Conservation (phyloP, 1,139 yeast species). For the Pichia sp. region DNA sequence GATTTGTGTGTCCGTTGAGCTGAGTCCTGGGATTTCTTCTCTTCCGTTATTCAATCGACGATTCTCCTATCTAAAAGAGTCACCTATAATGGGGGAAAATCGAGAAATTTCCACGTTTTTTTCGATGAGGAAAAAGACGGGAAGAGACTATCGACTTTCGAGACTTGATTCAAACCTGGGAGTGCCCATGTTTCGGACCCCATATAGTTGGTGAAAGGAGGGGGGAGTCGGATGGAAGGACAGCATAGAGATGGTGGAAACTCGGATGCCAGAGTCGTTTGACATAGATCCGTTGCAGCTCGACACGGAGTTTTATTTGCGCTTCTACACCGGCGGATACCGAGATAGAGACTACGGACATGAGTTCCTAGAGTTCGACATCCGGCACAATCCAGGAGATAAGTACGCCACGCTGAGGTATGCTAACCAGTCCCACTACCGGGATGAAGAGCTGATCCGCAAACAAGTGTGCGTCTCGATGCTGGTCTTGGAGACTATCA, state of each 20-base stretch:
- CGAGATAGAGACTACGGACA: slow-evolving; percentile 35
- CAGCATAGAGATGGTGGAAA: not conserved
- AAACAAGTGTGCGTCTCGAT: slow-evolving; percentile 38
- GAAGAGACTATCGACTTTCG: not conserved
- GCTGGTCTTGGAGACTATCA: slow-evolving; percentile 34
- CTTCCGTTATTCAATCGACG: not conserved
- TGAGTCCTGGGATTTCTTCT: not conserved
- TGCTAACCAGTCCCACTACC: slow-evolving; percentile 44
- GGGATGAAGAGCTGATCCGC: slow-evolving; percentile 40
- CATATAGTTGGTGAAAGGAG: not conserved
- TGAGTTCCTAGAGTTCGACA: slow-evolving; percentile 43
- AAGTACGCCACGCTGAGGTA: slow-evolving; percentile 36
- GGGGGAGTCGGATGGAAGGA: not conserved
- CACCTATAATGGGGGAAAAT: not conserved
- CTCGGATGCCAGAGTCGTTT: slow-evolving; percentile 2
- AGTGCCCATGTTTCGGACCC: not conserved
- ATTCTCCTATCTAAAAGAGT: not conserved
- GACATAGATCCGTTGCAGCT: slow-evolving; percentile 3
- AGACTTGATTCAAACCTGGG: not conserved
- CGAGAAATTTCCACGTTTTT: not conserved
- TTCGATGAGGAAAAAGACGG: not conserved
- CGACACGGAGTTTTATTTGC: slow-evolving; percentile 30
- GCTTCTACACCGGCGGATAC: slow-evolving; percentile 39
- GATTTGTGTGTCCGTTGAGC: too few species aligned
- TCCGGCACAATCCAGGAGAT: slow-evolving; percentile 33